Conservation (phyloP, 768 basidiomycete genomes). For the Hygrocybe coccinea region DNA sequence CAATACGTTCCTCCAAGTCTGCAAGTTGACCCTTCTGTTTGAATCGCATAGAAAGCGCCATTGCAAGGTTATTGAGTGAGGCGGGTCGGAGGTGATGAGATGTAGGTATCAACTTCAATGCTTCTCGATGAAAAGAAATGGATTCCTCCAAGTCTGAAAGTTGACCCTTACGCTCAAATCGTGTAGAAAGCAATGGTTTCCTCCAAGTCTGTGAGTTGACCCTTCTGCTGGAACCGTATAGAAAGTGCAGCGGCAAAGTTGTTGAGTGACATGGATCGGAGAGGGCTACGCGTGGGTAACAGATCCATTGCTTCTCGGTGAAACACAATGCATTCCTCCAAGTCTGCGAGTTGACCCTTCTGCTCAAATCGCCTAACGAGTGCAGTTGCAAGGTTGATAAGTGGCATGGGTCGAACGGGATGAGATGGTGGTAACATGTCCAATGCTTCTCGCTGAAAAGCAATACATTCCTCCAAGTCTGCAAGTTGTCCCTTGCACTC, state of each 20-base stretch:
- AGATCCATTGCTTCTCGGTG: neutral
- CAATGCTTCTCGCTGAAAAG: too few relatives aligned
- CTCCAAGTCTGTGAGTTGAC: neutral
- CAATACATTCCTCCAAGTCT: too few relatives aligned
- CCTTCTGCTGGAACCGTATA: slow-evolving; percentile 2
- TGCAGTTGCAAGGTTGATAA: too few relatives aligned
- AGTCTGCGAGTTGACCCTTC: too few relatives aligned
- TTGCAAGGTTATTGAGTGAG: slow-evolving; percentile 10
- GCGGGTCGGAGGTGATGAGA: neutral
- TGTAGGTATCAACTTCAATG: neutral
- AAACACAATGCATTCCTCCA: too few relatives aligned
- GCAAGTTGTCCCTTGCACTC: too few relatives aligned
- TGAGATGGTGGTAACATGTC: too few relatives aligned
- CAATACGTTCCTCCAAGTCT: neutral
- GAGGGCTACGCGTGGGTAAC: neutral
- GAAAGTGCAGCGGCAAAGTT: slow-evolving; percentile 8
- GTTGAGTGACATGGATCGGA: slow-evolving; percentile 6
- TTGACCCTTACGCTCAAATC: slow-evolving; percentile 4
- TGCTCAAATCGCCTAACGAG: neutral
- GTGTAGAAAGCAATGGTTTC: neutral
- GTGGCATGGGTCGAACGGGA: neutral
- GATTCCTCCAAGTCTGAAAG: neutral
- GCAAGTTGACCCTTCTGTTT: slow-evolving; percentile 6
- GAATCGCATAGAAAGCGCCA: slow-evolving; percentile 9
- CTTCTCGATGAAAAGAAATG: neutral